Evolutionary conservation across 129 eudicot genomes (phyloP).

Genomic region (Chrysanthemum seticuspe): DNA sequence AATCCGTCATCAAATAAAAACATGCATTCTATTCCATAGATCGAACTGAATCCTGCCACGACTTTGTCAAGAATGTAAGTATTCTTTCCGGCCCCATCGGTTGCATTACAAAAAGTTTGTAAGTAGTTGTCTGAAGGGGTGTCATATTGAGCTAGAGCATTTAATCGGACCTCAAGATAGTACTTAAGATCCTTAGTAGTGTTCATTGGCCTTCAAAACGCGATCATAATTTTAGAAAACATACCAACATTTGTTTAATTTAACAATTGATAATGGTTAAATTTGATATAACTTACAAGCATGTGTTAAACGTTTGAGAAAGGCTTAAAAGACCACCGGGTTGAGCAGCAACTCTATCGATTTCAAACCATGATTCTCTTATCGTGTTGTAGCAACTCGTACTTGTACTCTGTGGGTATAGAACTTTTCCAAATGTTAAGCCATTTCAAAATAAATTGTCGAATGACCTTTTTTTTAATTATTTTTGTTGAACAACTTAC

Average conservation of each 20-base stretch:
- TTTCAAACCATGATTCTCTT: slow-evolving; percentile 45
- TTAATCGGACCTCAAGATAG: neutral
- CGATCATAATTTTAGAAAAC: too few species aligned
- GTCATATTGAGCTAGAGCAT: slow-evolving; percentile 25
- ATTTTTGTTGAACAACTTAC: neutral
- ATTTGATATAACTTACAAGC: slow-evolving; percentile 25
- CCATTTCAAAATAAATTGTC: too few species aligned
- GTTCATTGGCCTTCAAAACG: slow-evolving; percentile 32
- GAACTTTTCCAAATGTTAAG: neutral
- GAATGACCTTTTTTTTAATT: neutral
- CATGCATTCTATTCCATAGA: slow-evolving; percentile 10
- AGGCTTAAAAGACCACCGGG: slow-evolving; percentile 36
- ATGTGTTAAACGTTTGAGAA: slow-evolving; percentile 38
- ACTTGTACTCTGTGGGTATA: slow-evolving; percentile 33
- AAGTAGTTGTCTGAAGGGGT: neutral
- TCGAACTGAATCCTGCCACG: slow-evolving; percentile 19
- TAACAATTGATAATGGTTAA: too few species aligned
- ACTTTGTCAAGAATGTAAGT: slow-evolving; percentile 30
- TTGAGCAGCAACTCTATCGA: slow-evolving; percentile 33
- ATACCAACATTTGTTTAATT: too few species aligned
- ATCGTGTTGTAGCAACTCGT: slow-evolving; percentile 40
- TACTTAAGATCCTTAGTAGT: slow-evolving; percentile 22
- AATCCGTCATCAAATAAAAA: neutral
- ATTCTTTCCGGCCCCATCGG: slow-evolving; percentile 24
- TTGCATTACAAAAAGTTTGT: slow-evolving; percentile 31